Conservation (phyloP, 2,329 filamentous ascomycete genomes). For the Phialocephala sp. region DNA sequence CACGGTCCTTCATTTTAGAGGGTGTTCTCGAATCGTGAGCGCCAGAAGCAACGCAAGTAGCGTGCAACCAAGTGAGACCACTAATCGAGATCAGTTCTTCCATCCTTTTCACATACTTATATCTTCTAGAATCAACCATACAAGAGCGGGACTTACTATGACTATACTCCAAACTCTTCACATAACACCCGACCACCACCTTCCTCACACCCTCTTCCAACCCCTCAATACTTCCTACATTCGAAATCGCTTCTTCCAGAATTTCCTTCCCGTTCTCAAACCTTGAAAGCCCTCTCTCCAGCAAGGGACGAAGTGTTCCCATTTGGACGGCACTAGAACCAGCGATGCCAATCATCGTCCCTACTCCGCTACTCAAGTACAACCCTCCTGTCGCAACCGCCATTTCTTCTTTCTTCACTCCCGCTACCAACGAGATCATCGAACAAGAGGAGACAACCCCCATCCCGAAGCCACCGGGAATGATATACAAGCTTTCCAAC, state of each 20-base stretch:
- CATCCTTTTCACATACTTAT: background rate
- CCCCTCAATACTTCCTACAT: constrained; percentile 29
- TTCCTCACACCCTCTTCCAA: constrained; percentile 25
- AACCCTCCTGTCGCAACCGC: constrained; percentile 56
- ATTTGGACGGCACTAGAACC: constrained; percentile 31
- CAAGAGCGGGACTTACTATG: constrained; percentile 27
- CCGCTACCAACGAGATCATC: constrained; percentile 56
- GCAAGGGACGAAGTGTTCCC: constrained; percentile 17
- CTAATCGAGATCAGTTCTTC: constrained; percentile 10
- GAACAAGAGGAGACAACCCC: constrained; percentile 52
- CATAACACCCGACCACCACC: constrained; percentile 34
- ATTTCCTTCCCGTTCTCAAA: constrained; percentile 22
- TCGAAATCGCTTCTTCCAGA: constrained; percentile 31
- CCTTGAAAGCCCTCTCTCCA: constrained; percentile 11
- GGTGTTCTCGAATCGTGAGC: constrained; percentile 17
- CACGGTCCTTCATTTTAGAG: background rate
- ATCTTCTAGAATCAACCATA: background rate
- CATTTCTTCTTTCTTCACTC: constrained; percentile 51
- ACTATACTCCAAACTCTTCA: constrained; percentile 35
- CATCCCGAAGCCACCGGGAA: constrained; percentile 59
- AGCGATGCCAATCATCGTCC: constrained; percentile 35
- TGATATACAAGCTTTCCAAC: constrained; percentile 62
- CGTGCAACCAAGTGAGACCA: constrained; percentile 26
- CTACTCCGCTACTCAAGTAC: constrained; percentile 46
- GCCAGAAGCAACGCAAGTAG: constrained; percentile 16